Percentiles rank a stretch among this genome's conserved stretches.
Conservation (phyloP, 495 filamentous ascomycete genomes). For the Xylaria cubensis region DNA sequence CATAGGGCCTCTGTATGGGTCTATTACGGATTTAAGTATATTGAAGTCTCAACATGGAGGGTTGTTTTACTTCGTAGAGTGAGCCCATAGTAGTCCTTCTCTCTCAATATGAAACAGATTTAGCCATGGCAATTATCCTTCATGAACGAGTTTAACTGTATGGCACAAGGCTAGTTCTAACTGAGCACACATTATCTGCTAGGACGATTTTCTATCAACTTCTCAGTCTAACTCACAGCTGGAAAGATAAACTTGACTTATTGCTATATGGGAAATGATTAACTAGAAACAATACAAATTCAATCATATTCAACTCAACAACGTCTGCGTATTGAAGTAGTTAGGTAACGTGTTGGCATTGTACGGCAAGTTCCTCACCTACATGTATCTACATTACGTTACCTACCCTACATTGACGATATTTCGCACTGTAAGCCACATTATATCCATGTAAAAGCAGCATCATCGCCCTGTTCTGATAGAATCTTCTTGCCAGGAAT, state of each 20-base stretch:
- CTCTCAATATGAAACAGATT: neutral
- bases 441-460: neutral
- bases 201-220: neutral
- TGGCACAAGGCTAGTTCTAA: too few species aligned
- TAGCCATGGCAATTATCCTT: neutral
- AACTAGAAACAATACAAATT: neutral
- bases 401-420: neutral
- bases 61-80: neutral
- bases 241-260: neutral
- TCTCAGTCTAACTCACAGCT: neutral
- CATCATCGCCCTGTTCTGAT: constrained; percentile 19
- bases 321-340: neutral
- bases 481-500: neutral
- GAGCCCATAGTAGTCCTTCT: neutral
- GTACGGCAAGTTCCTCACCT: neutral
- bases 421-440: constrained; percentile 8
- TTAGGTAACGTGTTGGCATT: neutral
- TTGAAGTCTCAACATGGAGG: neutral
- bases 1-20: neutral
- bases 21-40: neutral
- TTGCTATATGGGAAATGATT: neutral
- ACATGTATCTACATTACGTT: neutral
- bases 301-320: constrained; percentile 9
- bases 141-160: neutral
- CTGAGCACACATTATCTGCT: too few species aligned